Evolutionary conservation across 2,329 filamentous ascomycete species (phyloP), one percentile per base, ranked within the genome.

Genomic region (Bipolaris bicolor): DNA sequence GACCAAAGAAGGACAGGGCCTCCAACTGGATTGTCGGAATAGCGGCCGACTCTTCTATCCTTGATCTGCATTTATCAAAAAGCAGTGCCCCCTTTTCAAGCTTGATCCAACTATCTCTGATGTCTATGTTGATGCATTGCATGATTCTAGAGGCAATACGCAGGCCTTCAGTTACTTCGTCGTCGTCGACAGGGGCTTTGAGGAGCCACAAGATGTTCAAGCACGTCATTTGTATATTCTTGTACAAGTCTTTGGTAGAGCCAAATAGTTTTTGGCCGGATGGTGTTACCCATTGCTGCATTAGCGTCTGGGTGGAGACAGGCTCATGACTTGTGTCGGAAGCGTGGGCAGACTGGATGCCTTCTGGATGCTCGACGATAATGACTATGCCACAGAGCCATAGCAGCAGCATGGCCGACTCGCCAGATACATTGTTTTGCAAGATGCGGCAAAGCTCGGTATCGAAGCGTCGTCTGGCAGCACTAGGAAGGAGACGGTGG

Each of bases 311-410:
- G 5, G 36, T 58, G 7, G 43, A 58, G 5, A 31, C 20, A 7
- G 52, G 20, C 41, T 62, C 59, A 41, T 61, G 43, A 29, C 49
- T 48, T 15, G 22, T 36, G 9, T 24, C 37, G 29, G 26, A 26
- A 40, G 18, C 24, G n/a, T 54, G 52, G 18, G 44, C 29, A 2
- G 26, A 24, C 7, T 24, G 36, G n/a, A 59, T 41, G 13, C 61
- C 49, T 6, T 58, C 46, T 18, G 63, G 62, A 49, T 68, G 65
- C 51, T 75, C 72, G 7, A 62, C 62, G 10, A 72, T 60, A 7
- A 74, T 57, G 0, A 68, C 65, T 39, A 75, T 69, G 6, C 73
- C 73, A 49, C 73, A 70, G 41, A 70, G 72, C 71, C 72, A 75
- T 4, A 75, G 47, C 20, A 70, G 51, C 1, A 74, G 49, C 65